Base-by-base conservation (phyloP, 768 basidiomycete species). In the Russula ochroleuca region DNA sequence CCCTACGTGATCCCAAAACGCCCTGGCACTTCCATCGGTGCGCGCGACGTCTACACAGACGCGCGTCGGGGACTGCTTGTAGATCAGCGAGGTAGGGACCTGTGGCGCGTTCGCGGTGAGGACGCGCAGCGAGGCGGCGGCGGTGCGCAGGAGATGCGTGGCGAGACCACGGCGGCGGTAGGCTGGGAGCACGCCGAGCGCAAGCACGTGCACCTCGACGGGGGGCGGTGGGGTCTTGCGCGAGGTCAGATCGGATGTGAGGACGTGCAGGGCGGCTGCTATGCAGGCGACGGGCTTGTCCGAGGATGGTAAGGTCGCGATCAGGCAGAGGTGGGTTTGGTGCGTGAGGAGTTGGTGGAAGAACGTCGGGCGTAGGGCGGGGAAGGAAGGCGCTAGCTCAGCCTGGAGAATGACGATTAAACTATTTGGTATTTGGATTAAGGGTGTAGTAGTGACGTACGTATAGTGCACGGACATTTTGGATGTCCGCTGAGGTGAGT, bases 201-300 rank as follows among this genome's bases (percentile, higher is more conserved):
- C 81, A 37, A 82, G 79, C 64, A 83, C 78, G 69, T 82, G 78
- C 23, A 83, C 70, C 9, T 67, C 81, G 2, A 82, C 77, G 3
- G 81, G 81, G 38, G 81, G 76, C 62, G 80, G 77, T 66, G 81
- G 76, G 21, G 81, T 68, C 33, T 80, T 69, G 64, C 73, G 75
- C 51, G 76, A 8, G 11, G 63, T 72, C 35, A 67, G 60, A 55
- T 52, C 63, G 33, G 55, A 68, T 61, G 65, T 70, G 62, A 64
- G 49, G 69, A 75, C 23, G 75, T 64, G 51, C 71, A 77, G 21
- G 1, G 68, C 28, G 21, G 59, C 33, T 56, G 67, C 52, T 51
- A 67, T 61, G 52, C 65, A 61, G 21, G 55, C 66, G 50, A 65
- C 25, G 10, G 67, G 64, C n/a, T 67, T 62, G 23, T 57, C 15